Conservation (phyloP, 1,139 yeast species). For the Geotrichum carabidarum region DNA sequence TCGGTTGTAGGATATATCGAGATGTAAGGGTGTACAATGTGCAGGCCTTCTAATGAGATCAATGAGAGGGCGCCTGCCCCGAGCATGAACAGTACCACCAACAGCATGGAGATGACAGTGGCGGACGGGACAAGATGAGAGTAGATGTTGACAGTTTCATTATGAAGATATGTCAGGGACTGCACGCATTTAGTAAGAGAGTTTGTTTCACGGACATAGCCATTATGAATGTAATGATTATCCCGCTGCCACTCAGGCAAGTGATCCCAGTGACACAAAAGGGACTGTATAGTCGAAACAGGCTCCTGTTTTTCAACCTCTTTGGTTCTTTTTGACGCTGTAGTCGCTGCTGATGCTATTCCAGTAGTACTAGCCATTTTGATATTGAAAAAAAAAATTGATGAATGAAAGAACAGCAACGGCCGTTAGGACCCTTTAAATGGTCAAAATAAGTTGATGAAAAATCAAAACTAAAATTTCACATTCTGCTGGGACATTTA, state of each 20-base stretch:
- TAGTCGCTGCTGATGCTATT: not conserved
- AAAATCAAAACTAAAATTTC: too few relatives aligned
- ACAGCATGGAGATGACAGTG: slow-evolving; percentile 15
- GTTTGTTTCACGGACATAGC: slow-evolving; percentile 68
- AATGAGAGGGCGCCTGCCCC: not conserved
- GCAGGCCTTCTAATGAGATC: not conserved
- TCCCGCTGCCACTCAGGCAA: slow-evolving; percentile 84
- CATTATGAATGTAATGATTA: slow-evolving; percentile 67
- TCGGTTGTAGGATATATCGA: slow-evolving; percentile 46
- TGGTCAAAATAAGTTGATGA: too few relatives aligned
- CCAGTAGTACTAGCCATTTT: not conserved
- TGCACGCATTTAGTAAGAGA: slow-evolving; percentile 49
- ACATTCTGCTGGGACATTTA: too few relatives aligned
- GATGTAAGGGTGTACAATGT: slow-evolving; percentile 25
- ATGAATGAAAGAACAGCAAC: too few relatives aligned
- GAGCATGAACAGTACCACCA: not conserved
- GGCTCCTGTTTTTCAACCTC: not conserved
- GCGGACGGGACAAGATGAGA: slow-evolving; percentile 63
- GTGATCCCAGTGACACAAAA: slow-evolving; percentile 40
- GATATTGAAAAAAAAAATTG: not conserved
- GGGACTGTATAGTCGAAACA: not conserved
- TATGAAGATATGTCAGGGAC: slow-evolving; percentile 67
- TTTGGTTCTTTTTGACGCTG: not conserved
- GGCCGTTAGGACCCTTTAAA: too few relatives aligned
- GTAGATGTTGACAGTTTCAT: slow-evolving; percentile 77